Evolutionary conservation across 129 eudicot genomes (phyloP).

Genomic region (Flaveria robusta): DNA sequence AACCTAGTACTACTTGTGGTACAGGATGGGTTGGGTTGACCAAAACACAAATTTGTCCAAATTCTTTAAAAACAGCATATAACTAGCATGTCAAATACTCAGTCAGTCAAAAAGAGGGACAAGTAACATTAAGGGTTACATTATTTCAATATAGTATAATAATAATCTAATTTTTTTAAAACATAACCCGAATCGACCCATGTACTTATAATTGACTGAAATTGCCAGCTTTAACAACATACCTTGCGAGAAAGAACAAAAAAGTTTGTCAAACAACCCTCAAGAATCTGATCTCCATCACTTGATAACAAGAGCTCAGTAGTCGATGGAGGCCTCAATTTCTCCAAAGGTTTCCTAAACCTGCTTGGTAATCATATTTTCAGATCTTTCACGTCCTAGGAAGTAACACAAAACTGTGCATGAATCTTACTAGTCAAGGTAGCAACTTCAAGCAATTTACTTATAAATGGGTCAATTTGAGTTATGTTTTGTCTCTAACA

Average conservation of each 20-base stretch:
- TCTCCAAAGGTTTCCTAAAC: conserved; percentile 83
- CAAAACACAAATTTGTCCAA: no score
- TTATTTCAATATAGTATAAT: no score
- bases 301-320: conserved; percentile 76
- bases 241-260: conserved; percentile 78
- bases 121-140: no score
- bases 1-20: no score
- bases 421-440: conserved; percentile 8
- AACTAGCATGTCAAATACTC: no score
- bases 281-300: conserved; percentile 81
- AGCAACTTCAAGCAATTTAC: background rate
- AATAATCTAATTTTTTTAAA: no score
- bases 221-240: conserved; percentile 15
- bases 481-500: background rate
- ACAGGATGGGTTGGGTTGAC: no score
- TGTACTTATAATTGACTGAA: background rate
- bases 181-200: background rate
- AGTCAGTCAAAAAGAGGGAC: no score
- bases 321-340: conserved; percentile 75
- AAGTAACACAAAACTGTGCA: conserved; percentile 3
- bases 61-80: no score
- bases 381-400: conserved; percentile 22
- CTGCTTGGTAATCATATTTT: conserved; percentile 45
- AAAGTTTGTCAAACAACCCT: conserved; percentile 81
- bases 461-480: background rate